These are phyloP conservation scores for Wickerhamiella occidentalis DNA, from an alignment of 805 yeast genomes.

Conservation along the genomic window DNA sequence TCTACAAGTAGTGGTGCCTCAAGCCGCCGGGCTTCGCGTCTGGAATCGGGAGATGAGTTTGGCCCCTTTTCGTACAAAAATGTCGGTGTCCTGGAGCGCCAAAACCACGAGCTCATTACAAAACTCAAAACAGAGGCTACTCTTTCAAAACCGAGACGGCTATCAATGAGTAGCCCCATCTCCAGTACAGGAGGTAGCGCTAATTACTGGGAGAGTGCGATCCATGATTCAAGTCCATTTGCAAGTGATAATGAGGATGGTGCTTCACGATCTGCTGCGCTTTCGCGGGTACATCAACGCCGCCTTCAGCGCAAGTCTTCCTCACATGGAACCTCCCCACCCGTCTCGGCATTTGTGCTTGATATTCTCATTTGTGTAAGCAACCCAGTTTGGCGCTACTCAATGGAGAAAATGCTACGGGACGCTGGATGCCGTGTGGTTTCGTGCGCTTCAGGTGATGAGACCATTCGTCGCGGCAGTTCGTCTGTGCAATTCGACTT, in stretches of 20 bases:
- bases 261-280: constrained; percentile 16
- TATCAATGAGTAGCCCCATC: constrained; percentile 36
- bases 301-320: constrained; percentile 19
- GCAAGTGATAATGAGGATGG: constrained; percentile 18
- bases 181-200: constrained; percentile 13
- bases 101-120: constrained; percentile 84
- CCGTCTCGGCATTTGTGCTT: neutral
- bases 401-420: constrained; percentile 51
- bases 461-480: constrained; percentile 66
- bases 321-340: constrained; percentile 3
- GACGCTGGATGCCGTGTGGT: constrained; percentile 70
- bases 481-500: constrained; percentile 76
- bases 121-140: constrained; percentile 58
- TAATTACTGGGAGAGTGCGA: constrained; percentile 30
- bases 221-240: constrained; percentile 29
- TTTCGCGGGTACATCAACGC: constrained; percentile 16
- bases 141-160: constrained; percentile 20
- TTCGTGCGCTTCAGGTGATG: constrained; percentile 67
- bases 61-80: constrained; percentile 89
- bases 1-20: constrained; percentile 13
- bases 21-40: constrained; percentile 39
- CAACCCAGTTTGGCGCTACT: constrained; percentile 65
- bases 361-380: constrained; percentile 75
- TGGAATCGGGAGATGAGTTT: constrained; percentile 60
- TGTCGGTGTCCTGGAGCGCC: constrained; percentile 78